Base-by-base conservation (phyloP, 257 asterid genomes). In the Przewalskia tangutica region DNA sequence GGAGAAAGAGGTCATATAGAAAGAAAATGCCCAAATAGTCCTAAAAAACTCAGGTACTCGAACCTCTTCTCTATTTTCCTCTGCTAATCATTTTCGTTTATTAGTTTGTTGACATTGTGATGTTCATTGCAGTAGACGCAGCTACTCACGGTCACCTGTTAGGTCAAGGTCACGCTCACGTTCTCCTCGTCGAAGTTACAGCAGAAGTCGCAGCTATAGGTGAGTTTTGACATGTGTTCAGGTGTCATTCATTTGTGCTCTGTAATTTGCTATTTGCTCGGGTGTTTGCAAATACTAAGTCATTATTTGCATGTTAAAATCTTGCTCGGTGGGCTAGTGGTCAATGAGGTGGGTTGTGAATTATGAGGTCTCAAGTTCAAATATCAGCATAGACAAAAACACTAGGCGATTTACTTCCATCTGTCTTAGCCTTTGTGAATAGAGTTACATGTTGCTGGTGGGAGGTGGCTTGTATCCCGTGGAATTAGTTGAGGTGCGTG, bases 1-100 rank as follows among this genome's bases (percentile, higher is more conserved):
- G 98, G 98, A 18, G 97, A 94, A 83, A 92, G 97, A 88, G 98
- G 99, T 54, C 99, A 96, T 83, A 90, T 96, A 53, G 99, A 94
- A 87, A 89, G 93, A 81, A 91, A 90, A 88, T 96, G 98, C 88
- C 95, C 86, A 83, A 96, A 93, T 84, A 96, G 98, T 88, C 99
- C 99, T 60, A 90, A 96, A 88, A 94, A 96, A 84, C 77, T 77
- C 64, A 89, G 90, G 99, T 96, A 88, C 60, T 84, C 77, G n/a
- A 27, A 42, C 79, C 36, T 13, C 40, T 13, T 13, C 62, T 62
- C 38, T 44, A 46, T 23, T 27, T 53, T 62, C 8, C 14, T 8
- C 17, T 32, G 42, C 34, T 4, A 3, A 68, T 81, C 46, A 27
- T 67, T 36, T 81, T 17, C 17, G 4, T 32, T 80, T 64, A 27